Conservation (phyloP, 2,329 filamentous ascomycete genomes). For the Pseudogymnoascus sp. region DNA sequence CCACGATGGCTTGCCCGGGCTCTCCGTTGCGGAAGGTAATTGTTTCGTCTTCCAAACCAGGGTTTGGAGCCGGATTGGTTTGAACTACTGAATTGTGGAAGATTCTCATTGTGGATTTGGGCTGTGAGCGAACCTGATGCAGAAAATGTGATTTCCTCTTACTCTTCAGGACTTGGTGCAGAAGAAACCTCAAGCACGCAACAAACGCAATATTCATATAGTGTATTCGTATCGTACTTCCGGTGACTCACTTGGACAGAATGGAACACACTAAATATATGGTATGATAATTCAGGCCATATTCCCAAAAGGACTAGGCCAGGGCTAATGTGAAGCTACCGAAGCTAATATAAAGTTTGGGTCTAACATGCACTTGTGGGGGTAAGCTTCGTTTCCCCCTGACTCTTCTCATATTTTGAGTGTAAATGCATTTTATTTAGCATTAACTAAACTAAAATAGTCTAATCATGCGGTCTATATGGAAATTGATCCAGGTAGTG, state of each 20-base stretch:
- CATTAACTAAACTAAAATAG: background rate
- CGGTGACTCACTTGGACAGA: background rate
- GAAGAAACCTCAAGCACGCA: background rate
- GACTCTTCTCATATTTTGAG: background rate
- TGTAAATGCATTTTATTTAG: background rate
- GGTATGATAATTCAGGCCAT: background rate
- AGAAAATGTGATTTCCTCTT: background rate
- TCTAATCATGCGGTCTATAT: background rate
- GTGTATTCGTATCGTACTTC: background rate
- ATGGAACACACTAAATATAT: background rate
- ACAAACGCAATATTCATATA: background rate
- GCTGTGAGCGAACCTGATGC: background rate
- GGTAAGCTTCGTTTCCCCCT: background rate
- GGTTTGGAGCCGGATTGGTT: background rate
- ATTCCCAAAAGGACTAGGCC: background rate
- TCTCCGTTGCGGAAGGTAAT: background rate
- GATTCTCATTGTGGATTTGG: background rate
- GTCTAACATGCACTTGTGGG: background rate
- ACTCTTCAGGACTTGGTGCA: background rate
- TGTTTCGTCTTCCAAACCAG: background rate
- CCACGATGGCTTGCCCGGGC: background rate
- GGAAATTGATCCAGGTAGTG: background rate
- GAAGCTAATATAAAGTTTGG: background rate
- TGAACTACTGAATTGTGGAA: background rate
- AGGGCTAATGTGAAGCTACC: background rate